These are phyloP conservation scores for Dictyostelium intermedium DNA, from an alignment of 78 protist genomes.

Conservation along the genomic window DNA sequence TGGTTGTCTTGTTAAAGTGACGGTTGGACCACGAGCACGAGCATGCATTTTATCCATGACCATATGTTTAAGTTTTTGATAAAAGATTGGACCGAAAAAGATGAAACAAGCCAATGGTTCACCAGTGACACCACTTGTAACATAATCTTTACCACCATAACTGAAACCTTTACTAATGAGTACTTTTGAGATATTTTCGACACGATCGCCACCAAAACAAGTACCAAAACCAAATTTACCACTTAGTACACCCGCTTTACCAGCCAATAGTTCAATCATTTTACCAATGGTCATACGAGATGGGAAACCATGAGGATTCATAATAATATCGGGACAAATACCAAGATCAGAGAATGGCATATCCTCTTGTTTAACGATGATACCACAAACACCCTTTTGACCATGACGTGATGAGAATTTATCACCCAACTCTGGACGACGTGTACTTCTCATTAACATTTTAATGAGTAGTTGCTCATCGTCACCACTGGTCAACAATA, in stretches of 20 bases:
- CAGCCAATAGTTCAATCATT: constrained; percentile 98
- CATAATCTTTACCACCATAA: constrained; percentile 94
- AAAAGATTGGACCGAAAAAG: constrained; percentile 99
- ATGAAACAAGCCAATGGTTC: constrained; percentile 88
- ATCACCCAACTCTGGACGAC: constrained; percentile 99
- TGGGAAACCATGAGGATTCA: constrained; percentile 99
- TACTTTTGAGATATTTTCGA: constrained; percentile 81
- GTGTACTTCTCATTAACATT: constrained; percentile 93
- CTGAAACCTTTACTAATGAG: constrained; percentile 95
- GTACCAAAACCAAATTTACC: constrained; percentile 94
- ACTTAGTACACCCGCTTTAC: constrained; percentile 89
- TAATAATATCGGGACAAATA: constrained; percentile 98
- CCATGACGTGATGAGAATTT: constrained; percentile 99
- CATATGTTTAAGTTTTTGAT: constrained; percentile 99
- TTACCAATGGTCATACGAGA: constrained; percentile 99
- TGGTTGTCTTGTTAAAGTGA: constrained; percentile 98
- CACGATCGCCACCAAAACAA: constrained; percentile 97
- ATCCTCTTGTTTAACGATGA: constrained; percentile 98
- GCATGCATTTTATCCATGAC: constrained; percentile 99
- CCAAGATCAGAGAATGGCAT: constrained; percentile 98
- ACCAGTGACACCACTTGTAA: constrained; percentile 99
- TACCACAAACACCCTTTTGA: constrained; percentile 99
- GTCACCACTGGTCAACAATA: constrained; percentile 83
- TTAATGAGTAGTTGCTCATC: constrained; percentile 95
- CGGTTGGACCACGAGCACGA: constrained; percentile 98